Base-by-base conservation (phyloP, 148 eudicot species). In the Selenicereus undatus region DNA sequence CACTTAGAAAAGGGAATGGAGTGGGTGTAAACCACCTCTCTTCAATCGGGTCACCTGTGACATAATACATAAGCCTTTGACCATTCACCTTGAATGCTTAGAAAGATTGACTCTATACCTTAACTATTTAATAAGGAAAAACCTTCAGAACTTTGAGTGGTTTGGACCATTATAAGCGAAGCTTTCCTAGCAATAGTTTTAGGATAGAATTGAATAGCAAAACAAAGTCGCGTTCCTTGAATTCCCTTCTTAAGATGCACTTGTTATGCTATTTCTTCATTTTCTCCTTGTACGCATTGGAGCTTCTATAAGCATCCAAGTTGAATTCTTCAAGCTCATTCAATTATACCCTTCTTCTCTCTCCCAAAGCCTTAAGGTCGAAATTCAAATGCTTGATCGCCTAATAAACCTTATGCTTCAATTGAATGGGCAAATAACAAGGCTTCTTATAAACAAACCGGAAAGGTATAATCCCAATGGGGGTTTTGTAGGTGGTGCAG, bases 281-380 rank as follows among this genome's bases (percentile, higher is more conserved):
- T 22, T n/a, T 11, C 36, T 79, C 73, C 6, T 84, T 84, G 52
- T 71, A 75, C 12, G 76, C 43, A 0, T 5, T 43, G 3, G 80
- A 24, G 26, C 74, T 84, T 22, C 71, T 83, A 71, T 84, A 75
- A 3, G 83, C 80, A 0, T 60, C 48, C 13, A 1, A 10, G 0
- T 77, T 11, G 5, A 80, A 35, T 20, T 84, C 83, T 0, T 80
- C 77, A 0, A 84, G n/a, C 52, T 84, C 80, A 73, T 43, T 68
- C 1, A 80, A 48, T 76, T 84, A 52, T 0, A 80, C 18, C 2
- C 42, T 2, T 8, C 76, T 21, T 3, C 76, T 42, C 3, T 75
- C 29, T 3, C 83, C 73, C 0, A 42, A 73, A 0, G 1, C 16
- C 3, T 71, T 35, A 4, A 75, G 11, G 18, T 71, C 77, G 21